These are phyloP conservation scores for Candida albicans DNA, from an alignment of 1,139 yeast species.

Conservation along the genomic window DNA sequence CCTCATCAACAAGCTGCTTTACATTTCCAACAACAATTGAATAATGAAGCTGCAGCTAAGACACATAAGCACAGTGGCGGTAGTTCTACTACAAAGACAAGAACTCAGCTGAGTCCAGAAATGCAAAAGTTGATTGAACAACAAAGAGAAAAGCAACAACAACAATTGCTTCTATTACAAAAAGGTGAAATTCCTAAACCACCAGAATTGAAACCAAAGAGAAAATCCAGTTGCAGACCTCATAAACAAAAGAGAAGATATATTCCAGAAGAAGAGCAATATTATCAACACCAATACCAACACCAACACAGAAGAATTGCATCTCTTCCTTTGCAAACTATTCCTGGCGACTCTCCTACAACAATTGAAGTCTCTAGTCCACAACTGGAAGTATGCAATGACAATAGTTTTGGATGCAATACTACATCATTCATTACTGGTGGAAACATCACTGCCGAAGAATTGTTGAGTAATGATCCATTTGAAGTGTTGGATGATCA, in stretches of 20 bases:
- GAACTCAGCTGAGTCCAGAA: conserved; percentile 9
- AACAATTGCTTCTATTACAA: conserved; percentile 3
- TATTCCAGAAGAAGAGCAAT: conserved; percentile 5
- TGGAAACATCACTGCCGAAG: conserved; percentile 16
- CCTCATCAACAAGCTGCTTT: conserved; percentile 7
- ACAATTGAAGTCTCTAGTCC: conserved; percentile 20
- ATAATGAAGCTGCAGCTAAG: conserved; percentile 5
- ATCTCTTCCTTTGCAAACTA: conserved; percentile 1
- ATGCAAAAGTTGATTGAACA: conserved; percentile 8
- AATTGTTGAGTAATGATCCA: conserved; percentile 17
- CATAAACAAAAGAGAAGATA: conserved; percentile 7
- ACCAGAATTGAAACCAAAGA: conserved; percentile 8
- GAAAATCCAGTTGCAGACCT: conserved; percentile 13
- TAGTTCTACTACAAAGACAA: conserved; percentile 2
- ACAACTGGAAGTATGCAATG: conserved; percentile 15
- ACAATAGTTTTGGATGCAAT: conserved; percentile 2
- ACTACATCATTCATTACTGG: conserved; percentile 5
- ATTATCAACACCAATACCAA: conserved; percentile 9
- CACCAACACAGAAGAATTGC: conserved; percentile 1
- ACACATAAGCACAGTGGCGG: conserved; percentile 1
- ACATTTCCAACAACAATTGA: conserved; percentile 11
- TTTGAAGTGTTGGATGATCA: conserved; percentile 11
- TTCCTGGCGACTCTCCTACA: conserved; percentile 14
- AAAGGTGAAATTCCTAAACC: conserved; percentile 7
- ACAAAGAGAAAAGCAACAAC: conserved; percentile 6